Evolutionary conservation across 306 rosid genomes (phyloP).

Genomic region (Alnus rubra): DNA sequence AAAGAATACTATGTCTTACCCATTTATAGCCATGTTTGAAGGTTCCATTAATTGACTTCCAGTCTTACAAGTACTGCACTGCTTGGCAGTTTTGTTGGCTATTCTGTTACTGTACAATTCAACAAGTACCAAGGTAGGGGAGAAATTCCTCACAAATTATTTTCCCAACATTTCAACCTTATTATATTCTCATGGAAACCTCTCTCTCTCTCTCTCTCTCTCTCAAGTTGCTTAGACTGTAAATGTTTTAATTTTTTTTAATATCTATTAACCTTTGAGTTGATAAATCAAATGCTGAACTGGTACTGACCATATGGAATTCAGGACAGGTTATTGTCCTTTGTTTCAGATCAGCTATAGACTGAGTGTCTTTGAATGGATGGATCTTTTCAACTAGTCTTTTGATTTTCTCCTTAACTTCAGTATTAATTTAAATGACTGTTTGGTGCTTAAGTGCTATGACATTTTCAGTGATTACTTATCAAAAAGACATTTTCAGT

Average conservation of each 20-base stretch:
- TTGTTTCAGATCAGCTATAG: background rate
- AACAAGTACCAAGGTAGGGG: too few species aligned
- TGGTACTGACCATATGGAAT: background rate
- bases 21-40: too few species aligned
- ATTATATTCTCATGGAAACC: too few species aligned
- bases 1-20: too few species aligned
- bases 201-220: too few species aligned
- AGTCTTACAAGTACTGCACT: too few species aligned
- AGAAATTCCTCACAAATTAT: too few species aligned
- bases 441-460: background rate
- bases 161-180: too few species aligned
- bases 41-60: too few species aligned
- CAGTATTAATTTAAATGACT: background rate
- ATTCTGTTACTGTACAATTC: too few species aligned
- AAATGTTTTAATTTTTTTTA: background rate
- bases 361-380: background rate
- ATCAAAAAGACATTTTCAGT: background rate
- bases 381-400: background rate
- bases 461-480: too few species aligned
- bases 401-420: background rate
- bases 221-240: background rate
- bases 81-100: too few species aligned
- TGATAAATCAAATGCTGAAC: constrained; percentile 1
- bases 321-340: background rate
- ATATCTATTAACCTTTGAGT: background rate